These are phyloP conservation scores for Podaxis sp. DNA, from an alignment of 768 basidiomycete species.

Conservation along the genomic window DNA sequence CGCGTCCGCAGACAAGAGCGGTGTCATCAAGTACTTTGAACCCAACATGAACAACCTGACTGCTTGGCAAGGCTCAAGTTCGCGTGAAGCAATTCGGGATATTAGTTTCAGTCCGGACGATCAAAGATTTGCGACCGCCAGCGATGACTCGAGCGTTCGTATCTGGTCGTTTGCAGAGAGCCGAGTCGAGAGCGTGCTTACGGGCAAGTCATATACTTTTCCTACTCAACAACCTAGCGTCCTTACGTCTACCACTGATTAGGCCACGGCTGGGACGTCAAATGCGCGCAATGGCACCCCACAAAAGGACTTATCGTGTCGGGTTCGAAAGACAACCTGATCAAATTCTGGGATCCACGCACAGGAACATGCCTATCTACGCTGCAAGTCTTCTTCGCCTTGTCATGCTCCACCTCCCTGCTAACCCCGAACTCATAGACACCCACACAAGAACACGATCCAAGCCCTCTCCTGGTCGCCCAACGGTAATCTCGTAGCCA, in stretches of 20 bases:
- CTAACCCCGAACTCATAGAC: constrained; percentile 43
- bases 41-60: constrained; percentile 99
- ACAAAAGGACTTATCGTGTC: constrained; percentile 93
- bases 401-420: background rate
- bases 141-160: constrained; percentile 92
- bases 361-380: constrained; percentile 90
- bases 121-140: constrained; percentile 87
- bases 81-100: constrained; percentile 91
- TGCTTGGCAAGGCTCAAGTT: constrained; percentile 82
- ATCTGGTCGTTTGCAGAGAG: constrained; percentile 96
- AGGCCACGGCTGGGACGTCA: constrained; percentile 99
- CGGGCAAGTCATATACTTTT: constrained; percentile 46
- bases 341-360: constrained; percentile 99
- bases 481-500: constrained; percentile 90
- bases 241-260: background rate
- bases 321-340: constrained; percentile 96
- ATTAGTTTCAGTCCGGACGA: constrained; percentile 93
- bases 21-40: constrained; percentile 98
- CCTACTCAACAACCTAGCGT: background rate
- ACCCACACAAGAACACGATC: constrained; percentile 96
- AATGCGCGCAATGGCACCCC: constrained; percentile 98
- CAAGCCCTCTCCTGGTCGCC: constrained; percentile 94
- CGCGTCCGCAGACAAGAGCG: constrained; percentile 88
- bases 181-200: constrained; percentile 82
- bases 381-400: constrained; percentile 50